Conservation (phyloP, 148 eudicot genomes). For the Rhododendron ovatum region DNA sequence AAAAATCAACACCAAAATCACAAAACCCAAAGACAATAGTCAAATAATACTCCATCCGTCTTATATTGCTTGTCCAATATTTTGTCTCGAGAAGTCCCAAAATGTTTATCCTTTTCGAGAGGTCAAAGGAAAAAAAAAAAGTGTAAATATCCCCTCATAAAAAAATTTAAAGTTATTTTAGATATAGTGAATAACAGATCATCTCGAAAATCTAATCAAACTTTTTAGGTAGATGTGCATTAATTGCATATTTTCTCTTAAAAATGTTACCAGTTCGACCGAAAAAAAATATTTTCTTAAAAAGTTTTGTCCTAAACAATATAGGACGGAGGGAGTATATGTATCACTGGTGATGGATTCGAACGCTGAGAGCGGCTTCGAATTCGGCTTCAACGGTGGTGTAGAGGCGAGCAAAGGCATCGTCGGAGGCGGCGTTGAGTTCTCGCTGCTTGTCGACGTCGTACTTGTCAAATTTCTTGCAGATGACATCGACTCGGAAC, state of each 20-base stretch:
- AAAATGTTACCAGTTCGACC: too few species aligned
- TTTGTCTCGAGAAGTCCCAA: background rate
- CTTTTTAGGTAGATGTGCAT: background rate
- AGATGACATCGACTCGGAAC: slow-evolving; percentile 78
- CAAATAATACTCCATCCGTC: background rate
- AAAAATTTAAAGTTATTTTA: too few species aligned
- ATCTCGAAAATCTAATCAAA: too few species aligned
- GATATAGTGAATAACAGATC: too few species aligned
- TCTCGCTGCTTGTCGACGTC: slow-evolving; percentile 70
- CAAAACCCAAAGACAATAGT: background rate
- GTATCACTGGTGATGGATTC: background rate
- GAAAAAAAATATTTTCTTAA: background rate
- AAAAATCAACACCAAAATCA: background rate
- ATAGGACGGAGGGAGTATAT: background rate
- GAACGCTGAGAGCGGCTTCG: slow-evolving; percentile 57
- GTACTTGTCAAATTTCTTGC: slow-evolving; percentile 87
- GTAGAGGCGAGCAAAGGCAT: slow-evolving; percentile 83
- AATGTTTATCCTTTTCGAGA: background rate
- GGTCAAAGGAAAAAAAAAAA: too few species aligned
- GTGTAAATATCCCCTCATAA: too few species aligned
- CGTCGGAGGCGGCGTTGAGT: slow-evolving; percentile 68
- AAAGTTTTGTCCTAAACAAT: background rate
- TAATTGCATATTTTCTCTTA: too few species aligned
- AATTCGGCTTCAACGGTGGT: slow-evolving; percentile 64
- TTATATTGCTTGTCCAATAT: background rate